These are phyloP conservation scores for Vararia minispora DNA, from an alignment of 768 basidiomycete genomes.

Conservation along the genomic window DNA sequence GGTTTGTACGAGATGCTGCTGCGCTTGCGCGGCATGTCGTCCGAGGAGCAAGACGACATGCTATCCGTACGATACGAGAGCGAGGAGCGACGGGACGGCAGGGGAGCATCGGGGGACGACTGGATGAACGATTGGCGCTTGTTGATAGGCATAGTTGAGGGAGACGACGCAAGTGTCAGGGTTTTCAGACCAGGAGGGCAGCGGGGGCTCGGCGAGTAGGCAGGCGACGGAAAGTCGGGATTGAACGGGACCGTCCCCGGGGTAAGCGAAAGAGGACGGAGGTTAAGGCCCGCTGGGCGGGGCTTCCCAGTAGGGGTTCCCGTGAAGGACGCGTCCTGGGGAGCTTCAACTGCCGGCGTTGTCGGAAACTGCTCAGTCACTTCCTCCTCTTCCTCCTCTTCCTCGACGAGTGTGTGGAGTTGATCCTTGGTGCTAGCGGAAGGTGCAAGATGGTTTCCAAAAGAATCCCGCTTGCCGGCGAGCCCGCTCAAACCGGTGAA, in stretches of 20 bases:
- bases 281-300: constrained; percentile 54
- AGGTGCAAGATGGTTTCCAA: constrained; percentile 52
- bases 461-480: constrained; percentile 67
- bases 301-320: constrained; percentile 33
- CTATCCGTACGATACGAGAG: constrained; percentile 16
- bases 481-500: constrained; percentile 32
- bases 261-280: constrained; percentile 64
- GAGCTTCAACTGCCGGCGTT: constrained; percentile 8
- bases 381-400: constrained; percentile 83
- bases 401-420: constrained; percentile 70
- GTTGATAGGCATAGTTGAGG: constrained; percentile 13
- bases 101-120: constrained; percentile 18
- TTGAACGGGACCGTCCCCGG: constrained; percentile 29
- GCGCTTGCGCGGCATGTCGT: constrained; percentile 29
- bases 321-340: constrained; percentile 8
- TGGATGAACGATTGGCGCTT: constrained; percentile 25
- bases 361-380: constrained; percentile 18
- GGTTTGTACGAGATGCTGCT: constrained; percentile 72
- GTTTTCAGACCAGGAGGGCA: constrained; percentile 39
- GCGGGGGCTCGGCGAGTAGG: constrained; percentile 43
- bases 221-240: constrained; percentile 27
- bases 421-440: constrained; percentile 64
- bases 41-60: constrained; percentile 18
- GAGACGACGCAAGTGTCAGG: constrained; percentile 32
- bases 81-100: constrained; percentile 24